Base-by-base conservation (phyloP, 2,329 filamentous ascomycete genomes). In the Venturia effusa region DNA sequence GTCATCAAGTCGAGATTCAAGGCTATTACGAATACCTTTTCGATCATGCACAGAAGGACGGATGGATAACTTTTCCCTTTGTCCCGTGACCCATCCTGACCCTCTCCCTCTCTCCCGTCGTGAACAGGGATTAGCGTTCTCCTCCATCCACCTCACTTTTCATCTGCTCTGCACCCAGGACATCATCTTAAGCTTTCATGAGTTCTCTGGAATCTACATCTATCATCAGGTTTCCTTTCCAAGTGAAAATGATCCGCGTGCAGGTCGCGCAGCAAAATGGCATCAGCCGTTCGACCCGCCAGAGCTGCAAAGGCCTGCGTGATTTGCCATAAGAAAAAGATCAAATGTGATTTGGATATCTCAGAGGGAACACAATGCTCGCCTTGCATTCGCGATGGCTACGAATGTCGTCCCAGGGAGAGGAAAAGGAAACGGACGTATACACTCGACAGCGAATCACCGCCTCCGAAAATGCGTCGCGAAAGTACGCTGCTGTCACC, bases 311-410 rank as follows among this genome's bases (percentile, higher is more conserved):
- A 73, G 61, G 74, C 74, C 37, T 77, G 75, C 67, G 74, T 77
- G 60, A 76, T 76, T 64, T 77, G 76, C 64, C 75, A 77, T 67
- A 78, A 77, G 68, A 75, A 74, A 67, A 78, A 78, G 70, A 73
- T 77, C 43, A 67, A 69, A 45, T 71, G 67, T 64, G 67, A 68
- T 55, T 67, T 71, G 63, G 68, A 73, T 51, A 66, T 70, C 32
- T 68, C 71, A 0, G 70, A 72, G 55, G 72, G 74, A 37, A 72
- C 72, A n/a, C 67, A 70, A n/a, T 76, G 75, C 62, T 74, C 74
- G 24, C 74, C 75, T 40, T 77, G 75, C 61, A 64, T 65, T 45
- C 70, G 67, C 67, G 71, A 74, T 61, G 68, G 68, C 37, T 73
- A 73, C 63, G 69, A 73, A 24, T 74, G 72, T 57, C 55, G 72